A percentile compares a stretch with the other conserved stretches of the same genome.
These are phyloP conservation scores for Suillus brevipes DNA, from an alignment of 768 basidiomycete species.

Conservation along the genomic window DNA sequence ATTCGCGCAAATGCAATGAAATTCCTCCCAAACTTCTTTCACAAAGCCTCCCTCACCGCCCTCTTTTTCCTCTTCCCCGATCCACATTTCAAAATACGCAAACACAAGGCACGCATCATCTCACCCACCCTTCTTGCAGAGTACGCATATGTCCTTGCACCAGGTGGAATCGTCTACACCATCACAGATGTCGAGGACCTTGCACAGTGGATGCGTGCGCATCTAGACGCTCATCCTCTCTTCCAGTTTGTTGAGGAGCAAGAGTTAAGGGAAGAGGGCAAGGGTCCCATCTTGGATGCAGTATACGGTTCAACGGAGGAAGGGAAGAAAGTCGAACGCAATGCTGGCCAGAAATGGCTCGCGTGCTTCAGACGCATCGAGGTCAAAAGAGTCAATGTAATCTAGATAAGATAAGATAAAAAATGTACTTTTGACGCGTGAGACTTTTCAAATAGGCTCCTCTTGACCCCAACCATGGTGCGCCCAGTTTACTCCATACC, in stretches of 20 bases:
- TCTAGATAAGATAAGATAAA: neutral
- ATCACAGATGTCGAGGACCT: conserved; percentile 96
- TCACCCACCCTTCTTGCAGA: conserved; percentile 97
- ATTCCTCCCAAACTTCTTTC: conserved; percentile 95
- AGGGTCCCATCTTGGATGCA: conserved; percentile 77
- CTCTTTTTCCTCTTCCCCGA: conserved; percentile 99
- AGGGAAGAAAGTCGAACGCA: conserved; percentile 94
- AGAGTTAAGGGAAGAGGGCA: conserved; percentile 71
- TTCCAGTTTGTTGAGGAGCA: conserved; percentile 81
- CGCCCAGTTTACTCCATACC: neutral
- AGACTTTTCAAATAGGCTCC: neutral
- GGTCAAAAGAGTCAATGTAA: neutral
- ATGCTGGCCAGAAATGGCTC: conserved; percentile 87
- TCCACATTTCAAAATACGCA: conserved; percentile 96
- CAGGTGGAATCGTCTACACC: conserved; percentile 96
- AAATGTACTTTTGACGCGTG: neutral
- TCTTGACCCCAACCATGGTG: neutral
- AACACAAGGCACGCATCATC: conserved; percentile 99
- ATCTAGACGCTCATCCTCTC: conserved; percentile 84
- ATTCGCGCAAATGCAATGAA: conserved; percentile 99
- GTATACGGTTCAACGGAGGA: conserved; percentile 90
- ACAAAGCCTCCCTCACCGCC: conserved; percentile 85
- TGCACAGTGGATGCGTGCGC: conserved; percentile 92
- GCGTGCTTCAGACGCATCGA: conserved; percentile 80
- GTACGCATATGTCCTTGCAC: conserved; percentile 90